These are phyloP conservation scores for Camellia lanceoleosa DNA, from an alignment of 148 eudicot species.

Conservation along the genomic window DNA sequence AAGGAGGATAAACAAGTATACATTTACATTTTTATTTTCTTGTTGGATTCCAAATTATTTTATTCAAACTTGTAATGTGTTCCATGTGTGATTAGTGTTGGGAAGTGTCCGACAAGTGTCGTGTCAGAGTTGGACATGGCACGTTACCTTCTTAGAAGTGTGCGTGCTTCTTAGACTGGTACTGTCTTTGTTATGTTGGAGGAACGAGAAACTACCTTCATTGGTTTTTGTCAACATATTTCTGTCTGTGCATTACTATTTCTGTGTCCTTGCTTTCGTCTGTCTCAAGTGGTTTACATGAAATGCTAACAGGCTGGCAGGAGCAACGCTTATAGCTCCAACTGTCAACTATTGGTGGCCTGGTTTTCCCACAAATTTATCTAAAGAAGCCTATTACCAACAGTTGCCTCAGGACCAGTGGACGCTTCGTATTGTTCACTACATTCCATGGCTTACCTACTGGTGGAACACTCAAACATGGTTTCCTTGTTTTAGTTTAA, in stretches of 20 bases:
- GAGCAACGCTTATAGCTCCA: constrained; percentile 63
- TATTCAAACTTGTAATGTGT: no score
- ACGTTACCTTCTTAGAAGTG: no score
- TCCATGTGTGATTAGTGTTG: no score
- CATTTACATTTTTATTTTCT: no score
- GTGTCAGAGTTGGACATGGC: no score
- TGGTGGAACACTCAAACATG: constrained; percentile 84
- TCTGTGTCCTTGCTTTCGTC: neutral
- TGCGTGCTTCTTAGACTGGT: neutral
- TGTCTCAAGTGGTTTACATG: constrained; percentile 10
- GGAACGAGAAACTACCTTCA: neutral
- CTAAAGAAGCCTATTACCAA: constrained; percentile 35
- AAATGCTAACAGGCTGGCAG: constrained; percentile 50
- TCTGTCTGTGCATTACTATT: neutral
- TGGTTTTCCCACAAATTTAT: constrained; percentile 50
- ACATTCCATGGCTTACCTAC: constrained; percentile 64
- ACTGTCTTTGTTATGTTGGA: neutral
- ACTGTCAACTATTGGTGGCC: constrained; percentile 59
- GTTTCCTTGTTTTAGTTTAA: constrained; percentile 42
- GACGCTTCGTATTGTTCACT: constrained; percentile 53
- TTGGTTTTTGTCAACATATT: neutral
- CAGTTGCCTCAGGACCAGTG: constrained; percentile 50
- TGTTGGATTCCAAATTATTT: no score
- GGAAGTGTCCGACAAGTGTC: no score
- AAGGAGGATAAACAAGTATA: no score